Evolutionary conservation across 176 grass and related monocot species (phyloP).

Genomic region (Areca catechu): DNA sequence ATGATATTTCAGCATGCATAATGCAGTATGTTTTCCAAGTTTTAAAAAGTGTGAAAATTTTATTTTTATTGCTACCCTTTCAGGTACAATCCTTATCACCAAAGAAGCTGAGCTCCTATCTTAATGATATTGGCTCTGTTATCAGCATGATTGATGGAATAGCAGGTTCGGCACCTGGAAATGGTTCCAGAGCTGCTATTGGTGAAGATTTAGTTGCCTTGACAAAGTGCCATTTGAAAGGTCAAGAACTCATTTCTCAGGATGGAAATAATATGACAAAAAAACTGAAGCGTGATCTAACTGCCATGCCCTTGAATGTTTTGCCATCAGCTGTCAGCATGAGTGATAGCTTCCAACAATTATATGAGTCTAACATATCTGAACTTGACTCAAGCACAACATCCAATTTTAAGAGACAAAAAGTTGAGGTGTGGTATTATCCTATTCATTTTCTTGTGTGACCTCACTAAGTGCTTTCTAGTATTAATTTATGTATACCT

Average conservation of each 20-base stretch:
- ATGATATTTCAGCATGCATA: too few relatives aligned
- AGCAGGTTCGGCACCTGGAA: constrained; percentile 89
- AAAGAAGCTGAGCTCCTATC: constrained; percentile 35
- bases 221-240: constrained; percentile 91
- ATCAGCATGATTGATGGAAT: constrained; percentile 87
- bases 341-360: constrained; percentile 62
- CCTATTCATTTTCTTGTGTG: too few relatives aligned
- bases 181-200: constrained; percentile 82
- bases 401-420: constrained; percentile 54
- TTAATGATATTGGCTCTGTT: constrained; percentile 70
- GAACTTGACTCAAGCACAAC: constrained; percentile 83
- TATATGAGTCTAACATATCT: constrained; percentile 30
- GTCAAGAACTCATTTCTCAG: constrained; percentile 70
- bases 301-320: constrained; percentile 82
- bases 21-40: too few relatives aligned
- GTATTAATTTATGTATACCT: too few relatives aligned
- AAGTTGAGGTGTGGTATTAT: constrained; percentile 48
- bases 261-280: constrained; percentile 72
- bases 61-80: background rate
- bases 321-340: constrained; percentile 57
- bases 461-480: too few relatives aligned
- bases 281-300: constrained; percentile 95
- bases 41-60: background rate
- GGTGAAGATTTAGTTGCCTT: constrained; percentile 95
- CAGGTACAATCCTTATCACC: constrained; percentile 11